Percentiles rank a stretch among this genome's conserved stretches.
phyloP scores from a whole-genome alignment of 768 basidiomycete species.

The Serendipita vermifera region DNA sequence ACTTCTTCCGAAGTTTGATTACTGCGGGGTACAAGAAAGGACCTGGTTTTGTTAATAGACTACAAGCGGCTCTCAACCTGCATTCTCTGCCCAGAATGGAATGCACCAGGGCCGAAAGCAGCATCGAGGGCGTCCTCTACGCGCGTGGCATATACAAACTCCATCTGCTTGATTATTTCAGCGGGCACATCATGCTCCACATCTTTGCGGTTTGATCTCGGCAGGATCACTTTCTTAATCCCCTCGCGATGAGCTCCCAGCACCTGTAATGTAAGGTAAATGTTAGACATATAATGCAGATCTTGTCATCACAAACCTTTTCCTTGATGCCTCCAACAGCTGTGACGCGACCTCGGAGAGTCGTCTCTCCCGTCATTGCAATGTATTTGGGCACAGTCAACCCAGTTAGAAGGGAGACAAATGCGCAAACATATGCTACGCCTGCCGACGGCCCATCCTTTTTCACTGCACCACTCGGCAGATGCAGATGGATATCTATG shows the following conservation, averaged over 20 bases:
- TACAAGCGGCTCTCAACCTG: conserved; percentile 11
- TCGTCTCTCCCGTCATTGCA: conserved; percentile 93
- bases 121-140: conserved; percentile 71
- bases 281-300: neutral
- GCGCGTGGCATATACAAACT: conserved; percentile 69
- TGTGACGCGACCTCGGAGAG: conserved; percentile 65
- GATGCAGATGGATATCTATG: conserved; percentile 77
- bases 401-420: conserved; percentile 73
- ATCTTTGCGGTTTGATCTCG: conserved; percentile 74
- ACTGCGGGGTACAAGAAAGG: no score
- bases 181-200: conserved; percentile 72
- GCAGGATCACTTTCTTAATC: conserved; percentile 71
- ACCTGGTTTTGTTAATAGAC: no score
- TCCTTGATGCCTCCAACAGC: conserved; percentile 88
- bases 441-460: conserved; percentile 92
- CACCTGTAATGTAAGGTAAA: conserved; percentile 27
- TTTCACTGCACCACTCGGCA: conserved; percentile 82
- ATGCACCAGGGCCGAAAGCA: conserved; percentile 45
- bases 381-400: conserved; percentile 55
- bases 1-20: no score
- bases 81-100: conserved; percentile 2
- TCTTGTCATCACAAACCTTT: conserved; percentile 34
- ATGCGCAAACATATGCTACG: conserved; percentile 70
- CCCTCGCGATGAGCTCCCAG: conserved; percentile 82
- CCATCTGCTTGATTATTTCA: conserved; percentile 59